Percentiles rank a stretch among this genome's conserved stretches.
Conservation (phyloP, 306 rosid genomes). For the Quercus mongolica region DNA sequence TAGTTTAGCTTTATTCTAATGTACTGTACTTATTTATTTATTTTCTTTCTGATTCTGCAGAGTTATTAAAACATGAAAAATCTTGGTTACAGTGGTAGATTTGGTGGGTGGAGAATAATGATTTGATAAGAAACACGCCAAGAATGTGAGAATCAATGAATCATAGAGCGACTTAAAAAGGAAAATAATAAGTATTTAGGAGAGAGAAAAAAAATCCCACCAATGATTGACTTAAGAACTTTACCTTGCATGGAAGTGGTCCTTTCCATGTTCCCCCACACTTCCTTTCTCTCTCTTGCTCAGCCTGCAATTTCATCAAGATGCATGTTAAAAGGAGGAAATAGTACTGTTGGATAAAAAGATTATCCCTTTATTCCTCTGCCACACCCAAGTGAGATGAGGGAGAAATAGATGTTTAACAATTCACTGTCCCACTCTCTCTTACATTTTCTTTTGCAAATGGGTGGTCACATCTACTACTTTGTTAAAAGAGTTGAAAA, state of each 20-base stretch:
- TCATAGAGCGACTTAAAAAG: constrained; percentile 31
- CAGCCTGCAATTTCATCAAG: constrained; percentile 24
- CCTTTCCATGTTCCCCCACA: constrained; percentile 25
- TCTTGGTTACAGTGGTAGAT: constrained; percentile 9
- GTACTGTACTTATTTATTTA: neutral
- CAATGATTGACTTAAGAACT: constrained; percentile 40
- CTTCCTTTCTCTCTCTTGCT: constrained; percentile 2
- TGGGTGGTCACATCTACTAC: constrained; percentile 45
- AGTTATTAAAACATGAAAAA: neutral
- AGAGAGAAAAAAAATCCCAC: constrained; percentile 14
- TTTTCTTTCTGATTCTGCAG: neutral
- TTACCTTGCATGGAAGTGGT: constrained; percentile 30
- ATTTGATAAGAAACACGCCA: constrained; percentile 2
- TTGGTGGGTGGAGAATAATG: constrained; percentile 41
- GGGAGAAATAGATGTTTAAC: neutral
- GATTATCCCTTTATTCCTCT: constrained; percentile 38
- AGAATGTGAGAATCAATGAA: constrained; percentile 9
- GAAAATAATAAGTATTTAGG: constrained; percentile 16
- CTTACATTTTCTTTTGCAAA: neutral
- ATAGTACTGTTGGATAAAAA: constrained; percentile 32
- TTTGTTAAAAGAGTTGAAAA: constrained; percentile 36
- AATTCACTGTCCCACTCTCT: neutral
- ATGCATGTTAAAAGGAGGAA: constrained; percentile 24
- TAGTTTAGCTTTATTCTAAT: neutral
- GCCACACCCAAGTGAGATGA: constrained; percentile 33